Evolutionary conservation across 305 asterid species (phyloP), one percentile per base, ranked within the genome.

Genomic region (Vinca major): DNA sequence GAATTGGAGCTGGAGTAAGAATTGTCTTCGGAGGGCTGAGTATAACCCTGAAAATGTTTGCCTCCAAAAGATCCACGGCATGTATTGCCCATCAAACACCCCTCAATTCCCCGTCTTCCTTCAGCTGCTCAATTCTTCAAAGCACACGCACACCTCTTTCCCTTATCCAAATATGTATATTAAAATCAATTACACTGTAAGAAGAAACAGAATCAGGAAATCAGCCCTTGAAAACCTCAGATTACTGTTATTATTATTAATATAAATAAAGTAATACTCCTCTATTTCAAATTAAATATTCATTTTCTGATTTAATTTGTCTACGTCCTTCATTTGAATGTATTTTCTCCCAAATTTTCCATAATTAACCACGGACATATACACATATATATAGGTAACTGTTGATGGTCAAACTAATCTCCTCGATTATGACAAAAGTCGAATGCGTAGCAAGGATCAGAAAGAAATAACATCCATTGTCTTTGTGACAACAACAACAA

Each of bases 21-120:
- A 72, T 78, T 78, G 65, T 82, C 86, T 75, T 85, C 84, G 66
- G 33, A 26, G 33, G 90, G 92, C 77, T 78, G 82, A 50, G 74
- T 39, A 81, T 65, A 79, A 80, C 84, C 88, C 86, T 78, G 84
- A 68, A 75, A 80, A 70, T 86, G 71, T 79, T 86, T 85, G 68
- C 81, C 80, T 62, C 88, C 79, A 54, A 88, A 81, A 84, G 95
- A 87, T 77, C 95, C 95, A 70, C 96, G 95, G 95, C 96, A 89
- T 82, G 96, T 83, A 78, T 89, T 89, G 89, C 96, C 96, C 96
- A 89, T 89, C 77, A 88, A 89, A 84, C 91, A 75, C 75, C 73
- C 69, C 52, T 63, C 66, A 68, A 57, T 26, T 58, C 48, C 78
- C 82, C 78, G 74, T 45, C 67, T 26, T 26, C 33, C 33, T 26